phyloP scores from a whole-genome alignment of 2,329 filamentous ascomycete genomes.

The Cercospora brassicicola region DNA sequence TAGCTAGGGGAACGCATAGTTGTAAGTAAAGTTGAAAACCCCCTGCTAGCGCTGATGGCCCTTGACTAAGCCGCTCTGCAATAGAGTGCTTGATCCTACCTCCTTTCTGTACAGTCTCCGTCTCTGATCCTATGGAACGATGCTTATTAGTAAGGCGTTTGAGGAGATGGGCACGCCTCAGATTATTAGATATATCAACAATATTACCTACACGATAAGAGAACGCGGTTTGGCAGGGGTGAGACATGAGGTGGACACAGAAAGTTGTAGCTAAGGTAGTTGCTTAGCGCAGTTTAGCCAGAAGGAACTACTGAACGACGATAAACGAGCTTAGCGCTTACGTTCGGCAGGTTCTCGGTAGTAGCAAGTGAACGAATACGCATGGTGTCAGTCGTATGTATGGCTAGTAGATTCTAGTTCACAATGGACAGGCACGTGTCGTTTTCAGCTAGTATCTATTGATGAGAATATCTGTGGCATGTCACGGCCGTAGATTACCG shows the following conservation, averaged over 20 bases:
- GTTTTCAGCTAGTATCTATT: not conserved
- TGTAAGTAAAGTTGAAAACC: not conserved
- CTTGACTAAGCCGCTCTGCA: not conserved
- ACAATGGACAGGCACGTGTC: not conserved
- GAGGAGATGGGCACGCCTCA: too few species aligned
- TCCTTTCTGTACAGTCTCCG: not conserved
- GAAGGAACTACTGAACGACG: not conserved
- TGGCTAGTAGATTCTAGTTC: not conserved
- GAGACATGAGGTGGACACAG: not conserved
- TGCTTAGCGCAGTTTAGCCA: not conserved
- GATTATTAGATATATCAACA: not conserved
- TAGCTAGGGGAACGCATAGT: not conserved
- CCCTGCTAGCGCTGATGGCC: not conserved
- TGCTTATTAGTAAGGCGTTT: not conserved
- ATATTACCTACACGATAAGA: not conserved
- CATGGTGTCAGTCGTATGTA: not conserved
- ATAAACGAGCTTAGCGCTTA: not conserved
- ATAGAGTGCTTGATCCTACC: not conserved
- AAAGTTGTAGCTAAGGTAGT: not conserved
- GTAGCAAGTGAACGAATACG: not conserved
- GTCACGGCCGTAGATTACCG: not conserved
- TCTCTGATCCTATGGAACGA: not conserved
- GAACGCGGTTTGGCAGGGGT: not conserved
- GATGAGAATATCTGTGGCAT: not conserved
- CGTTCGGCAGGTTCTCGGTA: not conserved